Evolutionary conservation across 192 early-diverging fungal genomes (phyloP), one percentile per base, ranked within the genome.

Genomic region (Mortierella hygrophila): DNA sequence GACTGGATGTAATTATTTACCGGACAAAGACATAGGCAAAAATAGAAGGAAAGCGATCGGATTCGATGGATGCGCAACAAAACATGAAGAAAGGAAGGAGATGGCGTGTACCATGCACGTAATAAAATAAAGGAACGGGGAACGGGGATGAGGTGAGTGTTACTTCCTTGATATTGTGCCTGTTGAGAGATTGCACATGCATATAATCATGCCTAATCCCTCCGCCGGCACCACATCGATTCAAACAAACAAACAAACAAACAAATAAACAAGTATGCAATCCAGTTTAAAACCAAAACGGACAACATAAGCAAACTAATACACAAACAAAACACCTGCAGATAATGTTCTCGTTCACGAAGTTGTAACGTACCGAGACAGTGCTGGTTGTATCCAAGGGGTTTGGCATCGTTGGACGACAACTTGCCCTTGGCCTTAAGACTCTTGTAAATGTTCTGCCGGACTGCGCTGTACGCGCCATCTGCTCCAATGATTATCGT

Each of bases 351-450:
- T 35, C 35, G 38, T 40, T 21, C 23, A n/a, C 21, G n/a, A 21
- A 42, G 70, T n/a, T 35, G 5, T 23, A 23, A 70, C 76, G 38
- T 71, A 72, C 77, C 77, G n/a, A 79, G 70, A 42, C 77, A 79
- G 52, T 79, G 70, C 70, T 79, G 77, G 23, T 79, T 79, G 41
- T 79, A 79, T 11, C 77, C 68, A 6, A 79, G 52, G 16, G 77
- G 77, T 71, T 72, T 79, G 54, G 52, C 68, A 10, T 79, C 77
- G 40, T 52, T 79, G 52, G 46, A 40, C 2, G 77, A 72, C 3
- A 79, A 38, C 40, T 60, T 70, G 40, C 77, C 77, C 18, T 72
- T 55, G 4, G 37, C 32, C 40, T 79, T 79, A 16, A 79, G 70
- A 37, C 35, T 40, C 54, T 60, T 71, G 52, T 72, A 79, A 20